Evolutionary conservation across 306 rosid genomes (phyloP).

Genomic region (Sesbania bispinosa): DNA sequence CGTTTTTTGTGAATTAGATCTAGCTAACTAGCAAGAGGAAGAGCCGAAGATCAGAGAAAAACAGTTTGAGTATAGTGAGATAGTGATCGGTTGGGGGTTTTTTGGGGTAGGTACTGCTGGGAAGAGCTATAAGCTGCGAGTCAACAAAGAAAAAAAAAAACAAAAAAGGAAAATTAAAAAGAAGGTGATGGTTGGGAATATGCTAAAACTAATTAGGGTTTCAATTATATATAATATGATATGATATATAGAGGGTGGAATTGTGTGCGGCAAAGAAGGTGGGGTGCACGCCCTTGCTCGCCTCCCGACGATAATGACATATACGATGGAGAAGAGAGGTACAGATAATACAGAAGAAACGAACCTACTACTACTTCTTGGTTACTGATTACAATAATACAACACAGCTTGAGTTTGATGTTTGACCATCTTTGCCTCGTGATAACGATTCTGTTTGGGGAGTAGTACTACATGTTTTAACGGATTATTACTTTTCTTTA

Average conservation of each 20-base stretch:
- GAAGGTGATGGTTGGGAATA: conserved; percentile 2
- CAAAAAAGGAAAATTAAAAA: not conserved
- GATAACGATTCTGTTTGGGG: not conserved
- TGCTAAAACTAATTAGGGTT: conserved; percentile 34
- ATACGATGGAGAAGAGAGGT: not conserved
- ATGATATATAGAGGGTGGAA: conserved; percentile 3
- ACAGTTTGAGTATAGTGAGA: not conserved
- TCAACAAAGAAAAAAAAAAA: not conserved
- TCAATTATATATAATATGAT: not conserved
- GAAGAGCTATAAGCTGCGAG: conserved; percentile 11
- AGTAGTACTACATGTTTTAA: too few species aligned
- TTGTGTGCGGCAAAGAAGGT: conserved; percentile 16
- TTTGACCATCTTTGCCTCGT: conserved; percentile 7
- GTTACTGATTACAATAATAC: not conserved
- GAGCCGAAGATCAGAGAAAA: not conserved
- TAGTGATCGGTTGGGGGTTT: not conserved
- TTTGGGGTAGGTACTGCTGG: not conserved
- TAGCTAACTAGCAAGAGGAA: too few species aligned
- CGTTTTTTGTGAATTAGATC: too few species aligned
- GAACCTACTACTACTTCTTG: not conserved
- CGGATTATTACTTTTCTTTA: not conserved
- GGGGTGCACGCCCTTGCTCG: conserved; percentile 43
- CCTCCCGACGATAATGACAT: conserved; percentile 33
- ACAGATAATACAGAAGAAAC: not conserved
- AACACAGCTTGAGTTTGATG: conserved; percentile 3